phyloP scores from a whole-genome alignment of 2,329 filamentous ascomycete genomes.

The Verticillium tricorpus region DNA sequence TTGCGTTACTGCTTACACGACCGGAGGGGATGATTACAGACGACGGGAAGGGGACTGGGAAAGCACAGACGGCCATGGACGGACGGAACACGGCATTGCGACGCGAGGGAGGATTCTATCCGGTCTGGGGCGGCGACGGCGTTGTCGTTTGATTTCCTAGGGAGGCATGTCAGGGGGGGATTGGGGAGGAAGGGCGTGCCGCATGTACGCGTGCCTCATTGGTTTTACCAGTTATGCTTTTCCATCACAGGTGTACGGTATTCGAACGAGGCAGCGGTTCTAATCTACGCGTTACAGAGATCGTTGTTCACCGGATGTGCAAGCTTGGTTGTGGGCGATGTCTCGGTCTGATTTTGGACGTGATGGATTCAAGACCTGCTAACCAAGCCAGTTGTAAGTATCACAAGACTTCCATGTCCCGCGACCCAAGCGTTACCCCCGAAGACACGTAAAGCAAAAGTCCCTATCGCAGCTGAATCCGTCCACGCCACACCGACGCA shows the following conservation, averaged over 20 bases:
- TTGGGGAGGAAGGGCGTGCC: not conserved
- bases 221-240: not conserved
- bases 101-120: not conserved
- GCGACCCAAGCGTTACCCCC: not conserved
- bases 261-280: not conserved
- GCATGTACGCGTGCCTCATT: not conserved
- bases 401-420: too few species aligned
- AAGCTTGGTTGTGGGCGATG: not conserved
- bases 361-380: too few species aligned
- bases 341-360: too few species aligned
- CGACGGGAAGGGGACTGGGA: not conserved
- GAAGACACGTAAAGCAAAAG: constrained; percentile 57
- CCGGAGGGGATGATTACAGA: not conserved
- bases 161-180: not conserved
- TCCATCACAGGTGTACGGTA: not conserved
- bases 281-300: not conserved
- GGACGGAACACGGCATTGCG: not conserved
- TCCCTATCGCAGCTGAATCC: constrained; percentile 52
- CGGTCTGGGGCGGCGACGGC: not conserved
- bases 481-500: constrained; percentile 48
- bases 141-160: not conserved
- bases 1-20: not conserved
- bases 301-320: not conserved
- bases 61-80: not conserved
- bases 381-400: too few species aligned